Conservation (phyloP, 2,329 filamentous ascomycete genomes). For the Allantophomopsis lycopodina region DNA sequence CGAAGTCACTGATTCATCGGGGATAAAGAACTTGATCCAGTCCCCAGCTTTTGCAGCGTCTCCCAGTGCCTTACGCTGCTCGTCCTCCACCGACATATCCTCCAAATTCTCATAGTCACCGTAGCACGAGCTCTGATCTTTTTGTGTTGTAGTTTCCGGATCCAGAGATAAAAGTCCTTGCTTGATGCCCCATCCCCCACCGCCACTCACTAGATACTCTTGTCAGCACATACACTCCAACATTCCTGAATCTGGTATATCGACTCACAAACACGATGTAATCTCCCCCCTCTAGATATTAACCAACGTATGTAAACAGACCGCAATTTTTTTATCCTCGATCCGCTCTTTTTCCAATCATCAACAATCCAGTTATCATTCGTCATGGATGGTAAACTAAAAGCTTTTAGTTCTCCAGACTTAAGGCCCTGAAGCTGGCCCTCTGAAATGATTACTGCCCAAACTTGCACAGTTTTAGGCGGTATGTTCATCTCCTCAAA, state of each 20-base stretch:
- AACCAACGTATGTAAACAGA: too few species aligned
- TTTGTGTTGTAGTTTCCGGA: conserved; percentile 44
- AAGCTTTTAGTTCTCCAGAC: too few species aligned
- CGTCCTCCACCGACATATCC: conserved; percentile 13
- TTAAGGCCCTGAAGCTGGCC: conserved; percentile 2
- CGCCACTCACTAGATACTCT: conserved; percentile 51
- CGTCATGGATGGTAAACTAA: too few species aligned
- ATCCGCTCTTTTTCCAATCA: too few species aligned
- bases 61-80: conserved; percentile 24
- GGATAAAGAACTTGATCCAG: conserved; percentile 50
- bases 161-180: conserved; percentile 68
- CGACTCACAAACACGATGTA: conserved; percentile 15
- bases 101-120: too few species aligned
- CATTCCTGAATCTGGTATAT: background rate
- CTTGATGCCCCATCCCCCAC: conserved; percentile 75
- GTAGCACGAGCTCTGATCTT: too few species aligned
- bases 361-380: too few species aligned
- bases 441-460: conserved; percentile 54
- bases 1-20: conserved; percentile 3
- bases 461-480: conserved; percentile 40
- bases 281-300: conserved; percentile 4
- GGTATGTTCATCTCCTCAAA: conserved; percentile 24
- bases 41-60: conserved; percentile 50
- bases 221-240: conserved; percentile 3
- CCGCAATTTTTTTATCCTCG: too few species aligned